A percentile compares a stretch with the other conserved stretches of the same genome.
Conservation (phyloP, 2,329 filamentous ascomycete species). For the Phaeosphaeria sp. region DNA sequence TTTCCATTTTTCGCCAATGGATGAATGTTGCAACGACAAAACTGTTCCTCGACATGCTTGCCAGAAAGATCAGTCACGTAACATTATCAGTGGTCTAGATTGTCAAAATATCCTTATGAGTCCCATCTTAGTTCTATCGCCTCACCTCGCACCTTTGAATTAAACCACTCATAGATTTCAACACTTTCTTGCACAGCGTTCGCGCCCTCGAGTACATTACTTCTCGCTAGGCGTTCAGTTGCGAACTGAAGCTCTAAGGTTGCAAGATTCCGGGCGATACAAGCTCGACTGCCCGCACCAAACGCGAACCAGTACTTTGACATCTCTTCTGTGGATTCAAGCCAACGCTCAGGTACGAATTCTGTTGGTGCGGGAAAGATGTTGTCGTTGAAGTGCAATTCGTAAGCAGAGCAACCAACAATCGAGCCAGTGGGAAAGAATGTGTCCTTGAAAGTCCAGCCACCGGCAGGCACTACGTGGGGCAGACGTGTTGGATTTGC, state of each 20-base stretch:
- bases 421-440: constrained; percentile 31
- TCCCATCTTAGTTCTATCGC: constrained; percentile 50
- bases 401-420: constrained; percentile 38
- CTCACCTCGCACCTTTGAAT: constrained; percentile 58
- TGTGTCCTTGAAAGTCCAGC: constrained; percentile 33
- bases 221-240: constrained; percentile 51
- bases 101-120: too few relatives aligned
- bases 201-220: constrained; percentile 55
- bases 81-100: too few relatives aligned
- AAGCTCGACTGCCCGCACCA: constrained; percentile 38
- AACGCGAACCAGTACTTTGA: constrained; percentile 44
- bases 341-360: constrained; percentile 45
- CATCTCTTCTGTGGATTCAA: constrained; percentile 31
- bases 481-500: constrained; percentile 42
- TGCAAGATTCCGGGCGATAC: constrained; percentile 41
- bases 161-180: constrained; percentile 64
- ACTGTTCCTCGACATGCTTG: too few relatives aligned
- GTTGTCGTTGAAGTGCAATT: constrained; percentile 30
- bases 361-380: constrained; percentile 23
- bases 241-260: constrained; percentile 35
- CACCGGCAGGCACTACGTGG: constrained; percentile 34
- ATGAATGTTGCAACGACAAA: too few relatives aligned
- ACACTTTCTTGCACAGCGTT: constrained; percentile 50
- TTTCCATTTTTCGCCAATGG: too few relatives aligned
- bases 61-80: too few relatives aligned